phyloP scores from a whole-genome alignment of 768 basidiomycete genomes.

The Pulveroboletus ravenelii region DNA sequence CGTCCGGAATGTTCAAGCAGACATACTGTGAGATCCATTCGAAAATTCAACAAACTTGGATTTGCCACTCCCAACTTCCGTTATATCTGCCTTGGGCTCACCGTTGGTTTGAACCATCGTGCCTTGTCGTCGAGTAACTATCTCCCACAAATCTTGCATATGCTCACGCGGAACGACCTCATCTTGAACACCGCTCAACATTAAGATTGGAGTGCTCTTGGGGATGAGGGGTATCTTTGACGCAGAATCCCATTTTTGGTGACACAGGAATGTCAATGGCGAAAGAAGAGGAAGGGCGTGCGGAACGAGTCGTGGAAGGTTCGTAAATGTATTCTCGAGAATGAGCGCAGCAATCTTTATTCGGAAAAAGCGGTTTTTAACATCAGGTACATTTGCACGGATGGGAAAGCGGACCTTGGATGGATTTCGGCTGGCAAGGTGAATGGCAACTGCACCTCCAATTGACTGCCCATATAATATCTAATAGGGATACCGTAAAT shows the following conservation, averaged over 20 bases:
- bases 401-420: conserved; percentile 43
- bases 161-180: conserved; percentile 51
- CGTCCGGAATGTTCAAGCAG: neutral
- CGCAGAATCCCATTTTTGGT: conserved; percentile 85
- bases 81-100: conserved; percentile 32
- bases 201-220: conserved; percentile 64
- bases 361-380: neutral
- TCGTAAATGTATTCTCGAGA: conserved; percentile 92
- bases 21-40: conserved; percentile 51
- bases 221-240: conserved; percentile 62
- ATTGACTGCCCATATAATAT: conserved; percentile 83
- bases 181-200: conserved; percentile 67
- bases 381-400: neutral
- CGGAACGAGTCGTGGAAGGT: conserved; percentile 78
- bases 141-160: conserved; percentile 64
- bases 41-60: conserved; percentile 55
- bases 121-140: conserved; percentile 48
- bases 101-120: conserved; percentile 13
- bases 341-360: conserved; percentile 70
- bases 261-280: conserved; percentile 73
- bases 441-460: conserved; percentile 89
- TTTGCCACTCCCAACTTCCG: conserved; percentile 47
- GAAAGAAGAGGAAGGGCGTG: conserved; percentile 68
- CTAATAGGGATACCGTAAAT: conserved; percentile 30
- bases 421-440: conserved; percentile 77